Conservation (phyloP, 371 early-diverging fungal genomes). For the Mortierella sp. region DNA sequence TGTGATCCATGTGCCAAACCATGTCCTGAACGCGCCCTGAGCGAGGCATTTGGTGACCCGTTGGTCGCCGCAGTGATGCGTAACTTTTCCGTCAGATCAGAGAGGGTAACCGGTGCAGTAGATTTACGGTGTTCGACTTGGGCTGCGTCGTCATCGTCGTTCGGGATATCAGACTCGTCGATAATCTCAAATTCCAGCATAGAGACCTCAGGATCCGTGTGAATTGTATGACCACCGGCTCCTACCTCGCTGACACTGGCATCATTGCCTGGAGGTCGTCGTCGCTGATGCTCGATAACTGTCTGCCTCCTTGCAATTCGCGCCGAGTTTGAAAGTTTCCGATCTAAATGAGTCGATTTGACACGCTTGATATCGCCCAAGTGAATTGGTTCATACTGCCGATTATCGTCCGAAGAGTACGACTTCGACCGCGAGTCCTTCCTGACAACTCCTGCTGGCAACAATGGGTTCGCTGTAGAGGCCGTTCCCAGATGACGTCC, state of each 20-base stretch:
- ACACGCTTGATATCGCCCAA: slow-evolving; percentile 72
- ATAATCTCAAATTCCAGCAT: slow-evolving; percentile 53
- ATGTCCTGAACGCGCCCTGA: slow-evolving; percentile 23
- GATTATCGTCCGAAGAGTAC: slow-evolving; percentile 59
- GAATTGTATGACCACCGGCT: background rate
- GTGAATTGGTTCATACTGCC: slow-evolving; percentile 61
- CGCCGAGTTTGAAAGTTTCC: slow-evolving; percentile 69
- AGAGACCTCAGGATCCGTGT: slow-evolving; percentile 17
- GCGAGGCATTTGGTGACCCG: slow-evolving; percentile 19
- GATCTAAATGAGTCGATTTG: slow-evolving; percentile 70
- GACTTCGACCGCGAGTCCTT: slow-evolving; percentile 61
- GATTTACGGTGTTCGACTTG: slow-evolving; percentile 11
- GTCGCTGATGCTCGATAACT: slow-evolving; percentile 65
- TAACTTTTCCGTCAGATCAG: slow-evolving; percentile 40
- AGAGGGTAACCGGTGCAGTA: slow-evolving; percentile 31
- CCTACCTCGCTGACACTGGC: slow-evolving; percentile 2
- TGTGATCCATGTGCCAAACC: slow-evolving; percentile 30
- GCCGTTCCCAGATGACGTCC: slow-evolving; percentile 40
- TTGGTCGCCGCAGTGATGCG: slow-evolving; percentile 16
- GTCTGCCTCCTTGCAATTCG: slow-evolving; percentile 71
- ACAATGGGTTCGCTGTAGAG: slow-evolving; percentile 8
- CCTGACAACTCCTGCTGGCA: slow-evolving; percentile 35
- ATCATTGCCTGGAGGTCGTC: slow-evolving; percentile 11
- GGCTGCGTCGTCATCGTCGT: slow-evolving; percentile 31
- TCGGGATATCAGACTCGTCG: slow-evolving; percentile 38